Base-by-base conservation (phyloP, 192 early-diverging fungal genomes). In the Rhizophlyctis rosea region DNA sequence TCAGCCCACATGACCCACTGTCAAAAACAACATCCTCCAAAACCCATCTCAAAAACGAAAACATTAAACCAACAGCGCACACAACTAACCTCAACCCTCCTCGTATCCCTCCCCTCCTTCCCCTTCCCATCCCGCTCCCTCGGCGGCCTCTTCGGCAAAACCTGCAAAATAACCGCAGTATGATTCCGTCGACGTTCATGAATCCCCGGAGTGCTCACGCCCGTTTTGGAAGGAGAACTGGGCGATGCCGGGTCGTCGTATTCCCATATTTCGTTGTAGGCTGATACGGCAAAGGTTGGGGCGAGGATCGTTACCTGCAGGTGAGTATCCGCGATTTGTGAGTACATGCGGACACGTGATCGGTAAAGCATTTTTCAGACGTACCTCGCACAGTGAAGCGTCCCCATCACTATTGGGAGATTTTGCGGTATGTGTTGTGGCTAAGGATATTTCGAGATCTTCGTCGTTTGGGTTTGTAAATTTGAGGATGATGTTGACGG, bases 391-490 rank as follows among this genome's bases (percentile, higher is more conserved):
- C 47, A n/a, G 47, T 47, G 47, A 1, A 1, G 1, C 47, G 47
- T 1, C 18, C 47, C 47, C 23, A 16, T 16, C 47, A 47, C 18
- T 47, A n/a, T 1, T 23, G 18, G 47, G 25, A 21, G 62, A 24
- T 21, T 7, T 25, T 29, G 54, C 44, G 25, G 5, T 47, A 18
- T 48, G 48, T 59, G 50, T n/a, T 29, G 67, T 67, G 23, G 85
- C 75, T 23, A 95, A 59, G 0, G 73, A 59, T 4, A 95, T 78
- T 1, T 67, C 65, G 50, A 89, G 86, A 52, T 86, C 87, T 23
- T 87, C 83, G 47, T 93, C 86, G 1, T 87, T 71, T 14, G 93
- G 93, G 60, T 95, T 93, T 21, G 86, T 80, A 74, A 95, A 90
- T 27, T 86, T 83, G 21, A 95, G 59, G 1, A 86, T 75, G 29